These are phyloP conservation scores for Neurospora sp. DNA, from an alignment of 495 filamentous ascomycete species.

Conservation along the genomic window DNA sequence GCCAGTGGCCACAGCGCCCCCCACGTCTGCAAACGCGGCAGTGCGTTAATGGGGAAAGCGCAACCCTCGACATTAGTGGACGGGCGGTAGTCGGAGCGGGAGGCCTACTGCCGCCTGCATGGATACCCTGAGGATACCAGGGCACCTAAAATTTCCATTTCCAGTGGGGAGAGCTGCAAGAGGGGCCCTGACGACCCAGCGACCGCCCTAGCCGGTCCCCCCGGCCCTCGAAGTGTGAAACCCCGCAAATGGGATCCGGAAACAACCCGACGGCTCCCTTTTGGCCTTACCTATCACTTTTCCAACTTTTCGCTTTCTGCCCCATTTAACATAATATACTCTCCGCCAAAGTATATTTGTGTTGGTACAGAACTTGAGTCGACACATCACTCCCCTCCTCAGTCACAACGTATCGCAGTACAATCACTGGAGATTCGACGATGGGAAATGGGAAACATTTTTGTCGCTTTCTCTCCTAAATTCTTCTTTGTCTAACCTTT, in stretches of 20 bases:
- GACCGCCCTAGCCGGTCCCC: too few species aligned
- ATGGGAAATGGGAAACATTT: too few species aligned
- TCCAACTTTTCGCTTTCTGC: too few species aligned
- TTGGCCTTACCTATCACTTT: too few species aligned
- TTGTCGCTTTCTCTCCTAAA: not conserved
- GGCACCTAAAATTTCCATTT: not conserved
- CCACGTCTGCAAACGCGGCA: not conserved
- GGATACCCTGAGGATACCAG: not conserved
- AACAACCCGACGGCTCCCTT: too few species aligned
- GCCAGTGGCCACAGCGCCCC: not conserved
- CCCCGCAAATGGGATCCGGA: not conserved
- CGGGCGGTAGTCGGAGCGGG: not conserved
- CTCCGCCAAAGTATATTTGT: too few species aligned
- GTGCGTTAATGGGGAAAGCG: not conserved
- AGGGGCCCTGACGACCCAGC: too few species aligned
- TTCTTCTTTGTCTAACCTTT: not conserved
- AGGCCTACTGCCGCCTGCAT: not conserved
- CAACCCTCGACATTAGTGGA: not conserved
- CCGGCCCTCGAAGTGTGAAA: too few species aligned
- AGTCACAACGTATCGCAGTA: not conserved
- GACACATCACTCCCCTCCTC: not conserved
- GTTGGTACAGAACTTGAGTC: too few species aligned
- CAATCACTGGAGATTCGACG: not conserved
- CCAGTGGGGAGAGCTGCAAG: not conserved
- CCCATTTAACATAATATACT: too few species aligned